Evolutionary conservation across 495 filamentous ascomycete species (phyloP).

Genomic region (Daldinia loculata): DNA sequence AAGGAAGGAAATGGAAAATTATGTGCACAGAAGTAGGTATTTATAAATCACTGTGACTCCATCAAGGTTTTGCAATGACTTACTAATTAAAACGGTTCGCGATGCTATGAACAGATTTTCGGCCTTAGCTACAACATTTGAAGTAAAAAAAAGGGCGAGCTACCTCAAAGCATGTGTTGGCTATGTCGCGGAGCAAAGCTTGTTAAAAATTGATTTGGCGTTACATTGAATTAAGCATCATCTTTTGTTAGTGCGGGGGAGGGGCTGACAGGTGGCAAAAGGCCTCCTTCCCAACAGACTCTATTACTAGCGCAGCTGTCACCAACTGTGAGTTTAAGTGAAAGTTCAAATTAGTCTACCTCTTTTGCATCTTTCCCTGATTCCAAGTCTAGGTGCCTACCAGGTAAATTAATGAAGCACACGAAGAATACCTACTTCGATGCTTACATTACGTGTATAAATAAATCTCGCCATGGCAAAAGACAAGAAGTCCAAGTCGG

Average conservation of each 20-base stretch:
- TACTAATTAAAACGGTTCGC: background rate
- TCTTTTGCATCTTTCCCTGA: background rate
- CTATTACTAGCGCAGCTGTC: background rate
- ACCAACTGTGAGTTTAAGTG: background rate
- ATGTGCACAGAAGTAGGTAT: too few species aligned
- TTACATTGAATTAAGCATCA: background rate
- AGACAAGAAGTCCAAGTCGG: slow-evolving; percentile 64
- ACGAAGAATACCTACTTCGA: background rate
- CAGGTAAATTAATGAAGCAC: background rate
- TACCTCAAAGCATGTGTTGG: background rate
- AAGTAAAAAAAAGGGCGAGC: background rate
- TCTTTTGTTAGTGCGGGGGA: slow-evolving; percentile 33
- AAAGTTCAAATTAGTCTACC: background rate
- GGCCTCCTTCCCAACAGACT: background rate
- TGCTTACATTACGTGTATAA: too few species aligned
- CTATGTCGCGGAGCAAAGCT: slow-evolving; percentile 15
- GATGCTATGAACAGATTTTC: background rate
- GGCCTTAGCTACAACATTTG: background rate
- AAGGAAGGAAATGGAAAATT: too few species aligned
- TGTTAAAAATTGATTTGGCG: slow-evolving; percentile 15
- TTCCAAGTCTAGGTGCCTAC: background rate
- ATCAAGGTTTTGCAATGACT: too few species aligned
- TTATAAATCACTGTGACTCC: too few species aligned
- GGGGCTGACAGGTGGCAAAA: slow-evolving; percentile 18
- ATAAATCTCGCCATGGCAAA: slow-evolving; percentile 57